Base-by-base conservation (phyloP, 2,329 filamentous ascomycete species). In the Intubia oerlemansii region DNA sequence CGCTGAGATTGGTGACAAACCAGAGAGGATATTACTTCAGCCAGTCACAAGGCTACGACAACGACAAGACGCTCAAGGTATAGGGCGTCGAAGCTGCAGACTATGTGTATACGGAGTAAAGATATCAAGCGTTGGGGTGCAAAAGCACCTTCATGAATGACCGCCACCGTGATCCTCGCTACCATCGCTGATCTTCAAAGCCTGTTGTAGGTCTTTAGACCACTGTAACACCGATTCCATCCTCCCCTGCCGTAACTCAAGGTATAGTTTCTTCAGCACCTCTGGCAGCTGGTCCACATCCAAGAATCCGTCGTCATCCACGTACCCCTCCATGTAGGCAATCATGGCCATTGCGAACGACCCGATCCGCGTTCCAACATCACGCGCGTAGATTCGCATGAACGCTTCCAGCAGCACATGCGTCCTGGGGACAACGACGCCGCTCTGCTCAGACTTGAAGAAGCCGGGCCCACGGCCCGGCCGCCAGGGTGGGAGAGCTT, bases 1-100 rank as follows among this genome's bases (percentile, higher is more conserved):
- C 39, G 4, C 43, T 51, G 31, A 42, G 52, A n/a, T 17, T 40
- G 14, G 24, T 33, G 14, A 35, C 39, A 5, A 44, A 44, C 25
- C 42, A 44, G 30, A 28, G 38, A 6, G 40, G 42, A 4, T 41
- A 41, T 27, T 38, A 36, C 8, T 54, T 52, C 38, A 35, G 43
- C 2, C 50, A 53, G 33, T 39, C 50, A 2, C 28, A 36, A 6
- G 47, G 39, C 2, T 57, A 48, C 31, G 44, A 54, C 23, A 29
- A 25, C 4, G 40, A 36, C 10, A 52, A 47, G 33, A 37, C 28
- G 2, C 12, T 36, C n/a, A n/a, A n/a, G n/a, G n/a, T n/a, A n/a
- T n/a, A n/a, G n/a, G n/a, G n/a, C n/a, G n/a, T n/a, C n/a, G n/a
- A n/a, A n/a, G n/a, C n/a, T n/a, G n/a, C n/a, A n/a, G n/a, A n/a